phyloP scores from a whole-genome alignment of 768 basidiomycete genomes.

The Boletus tylopilopsis region DNA sequence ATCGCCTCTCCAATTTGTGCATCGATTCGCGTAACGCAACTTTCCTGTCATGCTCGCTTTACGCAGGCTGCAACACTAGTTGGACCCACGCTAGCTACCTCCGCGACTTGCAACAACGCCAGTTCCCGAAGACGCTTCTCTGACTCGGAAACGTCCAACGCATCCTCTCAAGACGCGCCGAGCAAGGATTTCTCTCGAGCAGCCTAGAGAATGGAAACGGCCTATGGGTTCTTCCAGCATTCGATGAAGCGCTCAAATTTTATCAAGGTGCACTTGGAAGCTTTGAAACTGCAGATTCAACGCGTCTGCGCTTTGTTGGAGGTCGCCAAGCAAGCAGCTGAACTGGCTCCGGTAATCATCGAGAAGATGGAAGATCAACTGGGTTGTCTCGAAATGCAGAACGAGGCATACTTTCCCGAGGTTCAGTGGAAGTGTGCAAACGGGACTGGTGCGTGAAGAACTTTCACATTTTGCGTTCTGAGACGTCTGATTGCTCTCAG shows the following conservation, averaged over 20 bases:
- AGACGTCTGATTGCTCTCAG: slow-evolving; percentile 32
- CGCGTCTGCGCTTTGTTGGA: slow-evolving; percentile 18
- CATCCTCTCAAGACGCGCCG: slow-evolving; percentile 35
- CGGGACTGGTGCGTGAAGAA: slow-evolving; percentile 62
- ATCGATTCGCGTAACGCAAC: no score
- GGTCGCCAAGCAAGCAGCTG: slow-evolving; percentile 21
- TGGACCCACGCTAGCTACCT: no score
- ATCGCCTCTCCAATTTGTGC: no score
- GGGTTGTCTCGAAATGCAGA: slow-evolving; percentile 69
- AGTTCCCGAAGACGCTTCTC: slow-evolving; percentile 4
- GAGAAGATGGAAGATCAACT: slow-evolving; percentile 47
- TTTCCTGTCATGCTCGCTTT: no score
- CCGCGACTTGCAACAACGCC: background rate
- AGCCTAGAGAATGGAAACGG: slow-evolving; percentile 59
- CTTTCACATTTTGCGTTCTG: background rate
- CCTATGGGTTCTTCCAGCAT: slow-evolving; percentile 73
- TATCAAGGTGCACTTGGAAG: slow-evolving; percentile 58
- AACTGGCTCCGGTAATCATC: slow-evolving; percentile 35
- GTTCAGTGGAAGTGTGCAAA: slow-evolving; percentile 75
- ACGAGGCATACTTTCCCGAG: slow-evolving; percentile 79
- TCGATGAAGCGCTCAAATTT: slow-evolving; percentile 80
- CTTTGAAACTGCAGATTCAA: slow-evolving; percentile 35
- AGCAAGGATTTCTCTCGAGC: slow-evolving; percentile 47
- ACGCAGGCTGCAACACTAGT: no score
- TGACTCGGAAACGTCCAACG: no score